These are phyloP conservation scores for Raphidocelis subcapitata DNA, from an alignment of 139 green algal genomes.

Conservation along the genomic window DNA sequence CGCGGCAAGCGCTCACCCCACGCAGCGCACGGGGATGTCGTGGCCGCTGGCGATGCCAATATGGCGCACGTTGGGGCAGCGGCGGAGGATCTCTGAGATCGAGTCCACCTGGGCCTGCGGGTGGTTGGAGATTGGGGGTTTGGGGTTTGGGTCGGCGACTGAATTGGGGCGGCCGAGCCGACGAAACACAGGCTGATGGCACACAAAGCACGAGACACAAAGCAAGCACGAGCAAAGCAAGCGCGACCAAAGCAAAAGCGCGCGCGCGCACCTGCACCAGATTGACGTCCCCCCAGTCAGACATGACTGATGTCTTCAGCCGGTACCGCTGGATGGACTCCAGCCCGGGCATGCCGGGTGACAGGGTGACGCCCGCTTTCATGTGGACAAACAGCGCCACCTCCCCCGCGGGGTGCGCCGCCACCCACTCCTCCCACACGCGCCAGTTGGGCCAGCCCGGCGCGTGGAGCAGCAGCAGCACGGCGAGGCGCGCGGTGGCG, in stretches of 20 bases:
- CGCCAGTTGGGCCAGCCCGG: constrained; percentile 25
- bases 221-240: not conserved
- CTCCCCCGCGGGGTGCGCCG: not conserved
- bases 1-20: not conserved
- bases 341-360: constrained; percentile 3
- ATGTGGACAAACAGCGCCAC: constrained; percentile 20
- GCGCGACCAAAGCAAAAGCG: too few species aligned
- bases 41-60: constrained; percentile 24
- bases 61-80: constrained; percentile 20
- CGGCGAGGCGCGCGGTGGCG: not conserved
- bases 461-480: constrained; percentile 25
- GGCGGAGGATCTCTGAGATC: constrained; percentile 9
- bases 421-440: constrained; percentile 26
- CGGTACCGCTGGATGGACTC: not conserved
- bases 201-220: not conserved
- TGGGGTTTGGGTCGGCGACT: not conserved
- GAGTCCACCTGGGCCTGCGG: constrained; percentile 14
- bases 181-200: not conserved
- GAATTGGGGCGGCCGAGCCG: not conserved
- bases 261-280: constrained; percentile 18
- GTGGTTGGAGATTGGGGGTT: not conserved
- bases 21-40: constrained; percentile 20
- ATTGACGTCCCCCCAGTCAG: constrained; percentile 19
- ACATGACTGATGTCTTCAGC: constrained; percentile 4
- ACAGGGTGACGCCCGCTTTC: constrained; percentile 11